Evolutionary conservation across 805 yeast species (phyloP).

Genomic region (Tetrapisispora taiwanensis): DNA sequence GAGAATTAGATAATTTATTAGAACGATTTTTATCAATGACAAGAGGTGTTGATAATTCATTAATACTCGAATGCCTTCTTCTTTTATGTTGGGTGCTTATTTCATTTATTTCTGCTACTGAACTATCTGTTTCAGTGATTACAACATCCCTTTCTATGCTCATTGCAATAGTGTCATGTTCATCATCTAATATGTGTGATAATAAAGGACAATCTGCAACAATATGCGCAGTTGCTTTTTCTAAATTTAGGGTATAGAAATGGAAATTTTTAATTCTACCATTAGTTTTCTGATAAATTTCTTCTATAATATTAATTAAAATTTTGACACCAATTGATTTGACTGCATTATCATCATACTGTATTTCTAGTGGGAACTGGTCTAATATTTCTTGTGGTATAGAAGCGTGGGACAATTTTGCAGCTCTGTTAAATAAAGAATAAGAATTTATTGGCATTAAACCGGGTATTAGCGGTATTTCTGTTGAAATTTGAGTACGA

Average conservation of each 20-base stretch:
- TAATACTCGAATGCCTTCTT: slow-evolving; percentile 24
- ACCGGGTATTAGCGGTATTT: slow-evolving; percentile 69
- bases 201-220: slow-evolving; percentile 53
- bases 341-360: slow-evolving; percentile 69
- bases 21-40: neutral
- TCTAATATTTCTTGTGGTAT: slow-evolving; percentile 52
- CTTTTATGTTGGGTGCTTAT: slow-evolving; percentile 17
- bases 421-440: slow-evolving; percentile 72
- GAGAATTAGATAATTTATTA: slow-evolving; percentile 7
- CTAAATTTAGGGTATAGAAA: slow-evolving; percentile 85
- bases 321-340: slow-evolving; percentile 75
- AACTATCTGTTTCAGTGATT: slow-evolving; percentile 16
- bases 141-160: slow-evolving; percentile 28
- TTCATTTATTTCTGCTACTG: neutral
- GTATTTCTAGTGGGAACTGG: slow-evolving; percentile 44
- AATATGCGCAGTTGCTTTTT: slow-evolving; percentile 82
- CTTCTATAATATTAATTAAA: slow-evolving; percentile 50
- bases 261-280: slow-evolving; percentile 74
- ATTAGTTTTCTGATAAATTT: slow-evolving; percentile 42
- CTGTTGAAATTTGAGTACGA: slow-evolving; percentile 32
- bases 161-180: slow-evolving; percentile 20
- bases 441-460: slow-evolving; percentile 85
- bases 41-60: neutral
- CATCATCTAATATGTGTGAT: slow-evolving; percentile 36
- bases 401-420: slow-evolving; percentile 79